These are phyloP conservation scores for Aeschynomene evenia DNA, from an alignment of 306 rosid species.

Conservation along the genomic window DNA sequence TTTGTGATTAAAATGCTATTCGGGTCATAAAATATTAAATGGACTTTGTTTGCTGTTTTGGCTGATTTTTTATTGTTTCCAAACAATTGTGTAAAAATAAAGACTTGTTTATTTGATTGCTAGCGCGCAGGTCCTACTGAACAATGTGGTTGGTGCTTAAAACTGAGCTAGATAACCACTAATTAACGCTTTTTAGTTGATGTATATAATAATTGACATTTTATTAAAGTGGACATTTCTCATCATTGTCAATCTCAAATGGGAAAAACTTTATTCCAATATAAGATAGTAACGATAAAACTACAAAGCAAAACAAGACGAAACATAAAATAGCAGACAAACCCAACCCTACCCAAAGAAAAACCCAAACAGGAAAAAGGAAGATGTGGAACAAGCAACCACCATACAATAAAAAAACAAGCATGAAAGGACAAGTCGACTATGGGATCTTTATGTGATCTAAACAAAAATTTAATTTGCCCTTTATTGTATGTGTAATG, in stretches of 20 bases:
- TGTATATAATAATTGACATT: not conserved
- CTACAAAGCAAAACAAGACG: not conserved
- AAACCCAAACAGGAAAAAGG: not conserved
- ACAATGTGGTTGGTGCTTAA: not conserved
- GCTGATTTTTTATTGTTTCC: too few relatives aligned
- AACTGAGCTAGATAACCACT: not conserved
- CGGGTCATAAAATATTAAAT: too few relatives aligned
- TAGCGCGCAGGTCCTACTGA: not conserved
- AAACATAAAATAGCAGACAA: not conserved
- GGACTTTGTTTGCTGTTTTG: too few relatives aligned
- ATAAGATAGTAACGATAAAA: too few relatives aligned
- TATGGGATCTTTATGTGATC: not conserved
- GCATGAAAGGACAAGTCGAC: not conserved
- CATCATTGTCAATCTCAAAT: not conserved
- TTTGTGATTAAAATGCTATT: too few relatives aligned
- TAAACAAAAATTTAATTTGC: not conserved
- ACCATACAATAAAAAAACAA: not conserved
- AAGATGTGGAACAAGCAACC: slow-evolving; percentile 17
- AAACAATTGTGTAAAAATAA: too few relatives aligned
- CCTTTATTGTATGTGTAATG: not conserved
- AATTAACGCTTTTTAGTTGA: not conserved
- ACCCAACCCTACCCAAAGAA: not conserved
- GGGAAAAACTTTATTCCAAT: not conserved
- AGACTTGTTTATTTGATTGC: too few relatives aligned
- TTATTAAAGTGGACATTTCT: not conserved